phyloP scores from a whole-genome alignment of 2,329 filamentous ascomycete species.

The Lachnum nothofagi region DNA sequence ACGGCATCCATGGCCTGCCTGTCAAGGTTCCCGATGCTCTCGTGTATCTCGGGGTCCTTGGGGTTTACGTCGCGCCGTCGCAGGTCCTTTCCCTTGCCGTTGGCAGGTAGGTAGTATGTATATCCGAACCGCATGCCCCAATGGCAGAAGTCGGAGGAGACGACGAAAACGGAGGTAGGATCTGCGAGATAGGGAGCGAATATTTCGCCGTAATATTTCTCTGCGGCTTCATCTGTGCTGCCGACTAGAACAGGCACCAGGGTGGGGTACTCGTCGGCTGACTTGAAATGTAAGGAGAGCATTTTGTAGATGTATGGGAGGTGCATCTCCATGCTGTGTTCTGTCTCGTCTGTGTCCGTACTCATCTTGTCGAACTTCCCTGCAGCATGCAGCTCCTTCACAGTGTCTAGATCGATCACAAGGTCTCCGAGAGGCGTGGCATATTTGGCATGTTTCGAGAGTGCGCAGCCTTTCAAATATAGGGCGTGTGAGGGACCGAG shows the following conservation, averaged over 20 bases:
- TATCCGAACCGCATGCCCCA: constrained; percentile 86
- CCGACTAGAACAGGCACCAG: constrained; percentile 86
- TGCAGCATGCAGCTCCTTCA: constrained; percentile 46
- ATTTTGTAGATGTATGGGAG: constrained; percentile 87
- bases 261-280: constrained; percentile 56
- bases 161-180: constrained; percentile 71
- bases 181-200: constrained; percentile 74
- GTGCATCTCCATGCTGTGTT: constrained; percentile 97
- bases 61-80: constrained; percentile 32
- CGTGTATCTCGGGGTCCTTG: constrained; percentile 59
- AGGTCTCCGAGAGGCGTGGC: constrained; percentile 71
- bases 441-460: constrained; percentile 67
- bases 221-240: constrained; percentile 59
- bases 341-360: constrained; percentile 62
- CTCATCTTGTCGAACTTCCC: constrained; percentile 63
- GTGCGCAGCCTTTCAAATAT: constrained; percentile 70
- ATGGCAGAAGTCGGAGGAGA: constrained; percentile 95
- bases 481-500: constrained; percentile 89
- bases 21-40: constrained; percentile 78
- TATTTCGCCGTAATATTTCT: constrained; percentile 63
- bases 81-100: constrained; percentile 34
- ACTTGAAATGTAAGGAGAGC: constrained; percentile 47
- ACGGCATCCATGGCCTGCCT: constrained; percentile 79
- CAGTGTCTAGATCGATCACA: constrained; percentile 54
- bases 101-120: constrained; percentile 64